Evolutionary conservation across 805 yeast species (phyloP), one percentile per base, ranked within the genome.

Genomic region (Monosporozyma siamensis): DNA sequence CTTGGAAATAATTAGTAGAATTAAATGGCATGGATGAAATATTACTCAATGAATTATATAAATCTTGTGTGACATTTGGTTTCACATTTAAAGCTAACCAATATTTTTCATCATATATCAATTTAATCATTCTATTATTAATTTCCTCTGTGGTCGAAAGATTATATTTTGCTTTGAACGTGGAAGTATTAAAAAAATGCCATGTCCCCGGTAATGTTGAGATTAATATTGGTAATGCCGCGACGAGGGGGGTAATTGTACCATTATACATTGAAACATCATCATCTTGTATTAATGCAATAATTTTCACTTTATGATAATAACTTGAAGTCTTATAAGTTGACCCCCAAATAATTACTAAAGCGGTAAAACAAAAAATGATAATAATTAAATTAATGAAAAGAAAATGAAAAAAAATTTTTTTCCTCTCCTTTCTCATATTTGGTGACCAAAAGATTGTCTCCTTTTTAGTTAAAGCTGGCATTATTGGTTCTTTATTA

Each of bases 11-110:
- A 12, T 46, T 39, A 5, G 55, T 46, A 4, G 58, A 51, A 22
- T 53, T 45, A 20, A 54, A 57, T 20, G 47, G 49, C 2, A 42
- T 22, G 0, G 56, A 46, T 20, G 46, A 41, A 7, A 49, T 42
- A 6, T 40, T 41, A 4, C 41, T 22, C 15, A 66, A 48, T 1
- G 68, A 61, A 14, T 52, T 34, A n/a, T 52, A 40, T 1, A 61
- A 40, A 9, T 46, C 29, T 17, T 47, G 51, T 2, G 78, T 66
- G 0, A 81, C 75, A 51, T 75, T 71, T 12, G 69, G 59, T 14
- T 55, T 51, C 20, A 81, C 72, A 49, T 75, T 72, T 25, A 80
- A 63, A 0, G 80, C 73, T 10, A 73, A 69, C 90, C 90, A 82
- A 51, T 69, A 79, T 17, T 70, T 52, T 56, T 78, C 75, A 41